Evolutionary conservation across 225 moss, liverwort and hornwort genomes (phyloP).

Genomic region (Marchantia polymorpha): DNA sequence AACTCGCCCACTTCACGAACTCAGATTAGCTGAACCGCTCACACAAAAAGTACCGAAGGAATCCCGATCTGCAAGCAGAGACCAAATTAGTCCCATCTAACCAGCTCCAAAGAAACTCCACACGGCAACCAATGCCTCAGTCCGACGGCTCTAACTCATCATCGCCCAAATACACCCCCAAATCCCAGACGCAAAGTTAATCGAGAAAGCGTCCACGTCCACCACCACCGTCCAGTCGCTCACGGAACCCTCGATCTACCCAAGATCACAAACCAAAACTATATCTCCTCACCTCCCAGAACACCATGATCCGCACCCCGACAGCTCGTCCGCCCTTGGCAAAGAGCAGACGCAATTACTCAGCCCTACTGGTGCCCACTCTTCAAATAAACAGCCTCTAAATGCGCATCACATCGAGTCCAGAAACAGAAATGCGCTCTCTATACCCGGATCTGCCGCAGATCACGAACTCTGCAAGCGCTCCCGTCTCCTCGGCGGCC

Average conservation of each 20-base stretch:
- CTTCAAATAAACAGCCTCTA: background rate
- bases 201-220: background rate
- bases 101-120: slow-evolving; percentile 10
- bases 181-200: background rate
- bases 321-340: slow-evolving; percentile 2
- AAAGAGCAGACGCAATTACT: background rate
- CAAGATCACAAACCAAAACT: slow-evolving; percentile 1
- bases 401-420: background rate
- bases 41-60: background rate
- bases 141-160: background rate
- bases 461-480: background rate
- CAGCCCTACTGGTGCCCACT: background rate
- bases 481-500: slow-evolving; percentile 5
- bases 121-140: background rate
- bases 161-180: background rate
- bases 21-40: background rate
- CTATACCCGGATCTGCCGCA: slow-evolving; percentile 18
- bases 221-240: background rate
- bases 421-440: slow-evolving; percentile 3
- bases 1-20: background rate
- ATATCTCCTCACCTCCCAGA: background rate
- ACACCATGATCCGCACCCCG: slow-evolving; percentile 3
- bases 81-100: background rate
- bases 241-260: slow-evolving; percentile 8
- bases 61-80: slow-evolving; percentile 16